Evolutionary conservation across 1,284 basidiomycete genomes (phyloP).

Genomic region (Microbotryum lychnidis-dioicae): DNA sequence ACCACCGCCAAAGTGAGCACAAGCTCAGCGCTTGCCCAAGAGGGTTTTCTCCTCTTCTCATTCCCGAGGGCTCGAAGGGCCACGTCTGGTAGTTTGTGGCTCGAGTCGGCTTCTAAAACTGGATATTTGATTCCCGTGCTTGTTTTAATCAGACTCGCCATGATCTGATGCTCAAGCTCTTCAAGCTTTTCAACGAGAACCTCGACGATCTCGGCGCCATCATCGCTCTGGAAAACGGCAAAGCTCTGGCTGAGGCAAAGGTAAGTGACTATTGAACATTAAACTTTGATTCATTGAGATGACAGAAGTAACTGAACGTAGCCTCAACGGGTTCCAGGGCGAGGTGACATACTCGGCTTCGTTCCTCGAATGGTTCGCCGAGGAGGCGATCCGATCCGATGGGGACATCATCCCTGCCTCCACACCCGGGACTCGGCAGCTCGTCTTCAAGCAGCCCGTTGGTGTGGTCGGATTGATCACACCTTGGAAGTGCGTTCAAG

Average conservation of each 20-base stretch:
- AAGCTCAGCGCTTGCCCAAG: neutral
- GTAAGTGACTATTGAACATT: neutral
- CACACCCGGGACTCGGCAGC: conserved; percentile 62
- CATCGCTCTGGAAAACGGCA: conserved; percentile 77
- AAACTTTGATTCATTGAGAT: too few species aligned
- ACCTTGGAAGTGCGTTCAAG: conserved; percentile 4
- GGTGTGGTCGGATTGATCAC: conserved; percentile 20
- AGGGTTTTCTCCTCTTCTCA: too few species aligned
- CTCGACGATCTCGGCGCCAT: conserved; percentile 60
- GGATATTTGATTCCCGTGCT: conserved; percentile 36
- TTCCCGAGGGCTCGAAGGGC: neutral
- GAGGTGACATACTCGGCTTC: conserved; percentile 20
- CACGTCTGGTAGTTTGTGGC: too few species aligned
- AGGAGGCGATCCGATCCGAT: conserved; percentile 66
- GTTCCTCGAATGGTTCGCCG: conserved; percentile 49
- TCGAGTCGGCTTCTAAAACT: conserved; percentile 21
- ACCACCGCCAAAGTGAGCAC: conserved; percentile 45
- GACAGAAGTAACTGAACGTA: too few species aligned
- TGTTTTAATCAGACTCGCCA: too few species aligned
- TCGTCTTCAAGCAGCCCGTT: conserved; percentile 69
- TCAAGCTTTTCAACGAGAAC: conserved; percentile 27
- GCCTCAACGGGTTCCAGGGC: conserved; percentile 39
- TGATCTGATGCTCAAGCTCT: neutral
- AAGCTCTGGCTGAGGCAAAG: conserved; percentile 64
- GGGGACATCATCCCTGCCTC: conserved; percentile 71